These are phyloP conservation scores for Penicillium odoratum DNA, from an alignment of 495 filamentous ascomycete genomes.

Conservation along the genomic window DNA sequence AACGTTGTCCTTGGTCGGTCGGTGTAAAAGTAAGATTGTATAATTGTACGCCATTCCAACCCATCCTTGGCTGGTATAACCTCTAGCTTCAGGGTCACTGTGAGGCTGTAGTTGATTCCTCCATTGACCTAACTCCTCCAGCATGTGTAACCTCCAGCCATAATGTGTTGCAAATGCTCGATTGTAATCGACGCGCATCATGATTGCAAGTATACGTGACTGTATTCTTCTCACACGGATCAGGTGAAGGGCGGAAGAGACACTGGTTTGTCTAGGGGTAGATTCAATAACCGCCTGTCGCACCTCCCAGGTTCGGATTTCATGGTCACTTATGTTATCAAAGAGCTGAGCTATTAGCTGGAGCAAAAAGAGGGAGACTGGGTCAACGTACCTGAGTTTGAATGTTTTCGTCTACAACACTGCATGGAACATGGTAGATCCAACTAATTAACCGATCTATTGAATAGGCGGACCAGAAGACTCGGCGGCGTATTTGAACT, in stretches of 20 bases:
- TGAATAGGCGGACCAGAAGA: constrained; percentile 28
- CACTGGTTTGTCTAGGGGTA: constrained; percentile 18
- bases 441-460: constrained; percentile 26
- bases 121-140: constrained; percentile 20
- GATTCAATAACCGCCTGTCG: not conserved
- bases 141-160: constrained; percentile 23
- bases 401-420: constrained; percentile 22
- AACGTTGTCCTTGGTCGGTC: constrained; percentile 18
- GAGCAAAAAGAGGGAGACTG: not conserved
- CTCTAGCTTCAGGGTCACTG: constrained; percentile 16
- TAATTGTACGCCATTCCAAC: constrained; percentile 28
- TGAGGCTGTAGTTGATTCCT: constrained; percentile 17
- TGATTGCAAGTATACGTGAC: constrained; percentile 22
- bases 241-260: constrained; percentile 24
- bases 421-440: constrained; percentile 25
- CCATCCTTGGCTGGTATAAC: constrained; percentile 26
- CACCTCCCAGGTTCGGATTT: constrained; percentile 1
- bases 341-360: constrained; percentile 20
- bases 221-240: constrained; percentile 25
- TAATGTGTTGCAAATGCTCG: constrained; percentile 5
- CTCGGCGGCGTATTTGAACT: constrained; percentile 23
- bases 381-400: constrained; percentile 15
- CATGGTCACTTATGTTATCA: constrained; percentile 19
- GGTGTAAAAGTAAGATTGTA: constrained; percentile 19
- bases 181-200: constrained; percentile 22